Evolutionary conservation across 345 rosid genomes (phyloP).

Genomic region (Bruguiera sexangula): DNA sequence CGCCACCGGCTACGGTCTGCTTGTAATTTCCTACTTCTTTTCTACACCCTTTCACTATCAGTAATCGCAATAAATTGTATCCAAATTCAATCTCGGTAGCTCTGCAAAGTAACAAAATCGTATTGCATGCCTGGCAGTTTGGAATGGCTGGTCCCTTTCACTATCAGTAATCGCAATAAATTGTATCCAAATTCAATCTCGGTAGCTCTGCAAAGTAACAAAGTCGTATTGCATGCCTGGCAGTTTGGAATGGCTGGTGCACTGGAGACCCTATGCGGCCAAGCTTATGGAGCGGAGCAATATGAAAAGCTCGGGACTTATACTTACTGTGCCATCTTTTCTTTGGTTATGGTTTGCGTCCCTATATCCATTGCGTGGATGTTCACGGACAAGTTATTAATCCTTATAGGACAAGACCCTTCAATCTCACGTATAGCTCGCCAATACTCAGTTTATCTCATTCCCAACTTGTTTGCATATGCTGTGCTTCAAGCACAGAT

Average conservation of each 20-base stretch:
- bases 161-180: not conserved
- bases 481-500: slow-evolving; percentile 13
- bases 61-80: not conserved
- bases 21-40: slow-evolving; percentile 7
- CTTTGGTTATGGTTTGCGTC: not conserved
- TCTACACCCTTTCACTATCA: not conserved
- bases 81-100: not conserved
- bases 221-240: not conserved
- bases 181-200: not conserved
- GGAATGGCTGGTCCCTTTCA: slow-evolving; percentile 1
- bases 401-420: slow-evolving; percentile 19
- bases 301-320: slow-evolving; percentile 9
- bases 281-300: slow-evolving; percentile 15
- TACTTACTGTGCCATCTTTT: slow-evolving; percentile 8
- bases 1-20: slow-evolving; percentile 25
- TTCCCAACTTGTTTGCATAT: slow-evolving; percentile 10
- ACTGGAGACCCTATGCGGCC: slow-evolving; percentile 8
- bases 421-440: not conserved
- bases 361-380: slow-evolving; percentile 2
- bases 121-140: not conserved
- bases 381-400: slow-evolving; percentile 21
- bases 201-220: not conserved
- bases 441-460: slow-evolving; percentile 10
- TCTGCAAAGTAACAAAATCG: not conserved
- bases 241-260: slow-evolving; percentile 14